A percentile compares a stretch with the other conserved stretches of the same genome.
Evolutionary conservation across 805 yeast genomes (phyloP).

Genomic region (Zygosaccharomyces lentus): DNA sequence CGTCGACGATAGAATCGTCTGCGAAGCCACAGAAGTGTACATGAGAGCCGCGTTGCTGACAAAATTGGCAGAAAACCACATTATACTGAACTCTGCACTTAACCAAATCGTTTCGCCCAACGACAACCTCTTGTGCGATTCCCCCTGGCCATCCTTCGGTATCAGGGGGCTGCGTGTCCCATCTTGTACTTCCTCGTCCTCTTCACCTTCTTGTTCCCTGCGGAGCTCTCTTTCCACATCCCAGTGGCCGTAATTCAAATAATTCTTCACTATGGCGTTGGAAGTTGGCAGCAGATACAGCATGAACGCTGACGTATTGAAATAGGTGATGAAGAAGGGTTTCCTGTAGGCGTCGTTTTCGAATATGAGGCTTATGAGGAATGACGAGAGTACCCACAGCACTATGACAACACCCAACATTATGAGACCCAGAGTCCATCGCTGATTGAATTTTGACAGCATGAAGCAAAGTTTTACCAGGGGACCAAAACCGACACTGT

Average conservation of each 20-base stretch:
- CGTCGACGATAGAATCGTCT: slow-evolving; percentile 88
- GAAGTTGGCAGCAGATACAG: slow-evolving; percentile 67
- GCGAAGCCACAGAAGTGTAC: slow-evolving; percentile 90
- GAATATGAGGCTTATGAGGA: slow-evolving; percentile 72
- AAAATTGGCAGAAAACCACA: slow-evolving; percentile 90
- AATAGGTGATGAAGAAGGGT: slow-evolving; percentile 88
- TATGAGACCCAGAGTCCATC: slow-evolving; percentile 75
- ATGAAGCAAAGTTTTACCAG: slow-evolving; percentile 1
- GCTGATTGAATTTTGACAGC: slow-evolving; percentile 18
- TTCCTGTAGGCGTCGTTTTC: slow-evolving; percentile 69
- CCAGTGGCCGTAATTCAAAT: slow-evolving; percentile 29
- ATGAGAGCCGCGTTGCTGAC: slow-evolving; percentile 82
- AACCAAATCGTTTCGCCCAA: slow-evolving; percentile 64
- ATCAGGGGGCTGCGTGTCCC: slow-evolving; percentile 13
- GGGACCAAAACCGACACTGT: neutral
- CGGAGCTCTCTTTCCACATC: slow-evolving; percentile 28
- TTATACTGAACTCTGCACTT: slow-evolving; percentile 73
- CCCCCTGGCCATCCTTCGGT: slow-evolving; percentile 14
- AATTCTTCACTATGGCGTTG: slow-evolving; percentile 27
- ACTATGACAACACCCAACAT: slow-evolving; percentile 72
- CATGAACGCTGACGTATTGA: slow-evolving; percentile 81
- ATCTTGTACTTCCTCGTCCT: slow-evolving; percentile 1
- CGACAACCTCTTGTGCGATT: slow-evolving; percentile 19
- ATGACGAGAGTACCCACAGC: slow-evolving; percentile 89
- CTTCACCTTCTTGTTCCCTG: slow-evolving; percentile 31